phyloP scores from a whole-genome alignment of 2,329 filamentous ascomycete species.

The Chrysoporthe puriensis region DNA sequence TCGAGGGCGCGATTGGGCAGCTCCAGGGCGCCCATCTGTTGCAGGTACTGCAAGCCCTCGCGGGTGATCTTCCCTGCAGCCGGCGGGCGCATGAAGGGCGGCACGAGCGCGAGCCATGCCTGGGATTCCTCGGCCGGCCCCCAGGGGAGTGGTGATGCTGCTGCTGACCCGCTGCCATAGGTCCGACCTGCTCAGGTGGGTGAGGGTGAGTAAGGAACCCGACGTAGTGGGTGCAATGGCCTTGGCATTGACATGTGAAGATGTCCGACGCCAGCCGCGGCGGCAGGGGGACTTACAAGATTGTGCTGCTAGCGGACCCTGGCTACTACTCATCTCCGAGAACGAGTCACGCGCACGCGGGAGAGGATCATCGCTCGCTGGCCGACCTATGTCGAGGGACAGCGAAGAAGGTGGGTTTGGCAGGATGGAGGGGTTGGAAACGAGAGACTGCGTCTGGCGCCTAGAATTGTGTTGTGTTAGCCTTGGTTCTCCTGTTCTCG shows the following conservation, averaged over 20 bases:
- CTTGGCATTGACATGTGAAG: conserved; percentile 44
- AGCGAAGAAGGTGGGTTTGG: conserved; percentile 4
- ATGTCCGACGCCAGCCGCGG: conserved; percentile 5
- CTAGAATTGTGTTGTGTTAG: not conserved
- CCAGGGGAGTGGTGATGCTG: not conserved
- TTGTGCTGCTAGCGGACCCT: conserved; percentile 23
- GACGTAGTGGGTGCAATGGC: conserved; percentile 51
- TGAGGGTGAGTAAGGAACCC: conserved; percentile 10
- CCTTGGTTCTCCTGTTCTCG: not conserved
- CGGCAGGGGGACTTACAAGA: conserved; percentile 2
- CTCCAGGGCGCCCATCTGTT: conserved; percentile 80
- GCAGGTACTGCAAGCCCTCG: conserved; percentile 83
- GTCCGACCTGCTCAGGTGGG: conserved; percentile 30
- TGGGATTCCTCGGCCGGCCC: conserved; percentile 46
- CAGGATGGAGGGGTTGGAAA: conserved; percentile 5
- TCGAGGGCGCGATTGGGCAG: conserved; percentile 73
- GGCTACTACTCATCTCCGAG: conserved; percentile 27
- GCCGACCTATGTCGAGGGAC: conserved; percentile 38
- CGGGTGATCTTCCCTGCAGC: conserved; percentile 75
- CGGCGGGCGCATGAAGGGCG: conserved; percentile 72
- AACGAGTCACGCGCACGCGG: conserved; percentile 42
- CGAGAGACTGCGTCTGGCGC: conserved; percentile 4
- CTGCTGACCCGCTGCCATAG: conserved; percentile 22
- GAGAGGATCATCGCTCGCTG: conserved; percentile 39
- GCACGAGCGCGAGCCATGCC: conserved; percentile 52